Evolutionary conservation across 2,329 filamentous ascomycete species (phyloP), one percentile per base, ranked within the genome.

Genomic region (Cercospora berteroae): DNA sequence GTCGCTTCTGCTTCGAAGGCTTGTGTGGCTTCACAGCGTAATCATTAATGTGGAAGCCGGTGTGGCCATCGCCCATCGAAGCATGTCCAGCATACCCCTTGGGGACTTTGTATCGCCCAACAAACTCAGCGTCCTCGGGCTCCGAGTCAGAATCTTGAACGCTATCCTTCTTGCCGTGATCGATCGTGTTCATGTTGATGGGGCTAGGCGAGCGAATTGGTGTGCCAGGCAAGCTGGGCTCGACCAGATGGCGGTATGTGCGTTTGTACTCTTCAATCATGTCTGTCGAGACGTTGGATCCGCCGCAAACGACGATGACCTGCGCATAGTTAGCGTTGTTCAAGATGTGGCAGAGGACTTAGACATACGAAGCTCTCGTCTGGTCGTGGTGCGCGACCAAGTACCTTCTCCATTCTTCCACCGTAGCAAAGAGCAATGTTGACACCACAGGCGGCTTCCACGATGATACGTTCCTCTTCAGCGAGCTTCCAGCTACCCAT

Each of bases 371-470:
- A 86, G 71, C 91, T 92, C 77, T 88, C 90, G 66, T 85, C 81
- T 0, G 83, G 81, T 79, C 86, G 88, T 70, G 92, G 85, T 5
- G 39, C 27, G 33, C 89, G 87, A 0, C 93, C 80, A 9, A 87
- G 72, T 1, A 77, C 80, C 72, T 84, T 82, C 74, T 88, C 85
- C 74, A 96, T 76, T 44, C 86, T 78, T 0, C 86, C 87, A 39
- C 86, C 87, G 74, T 92, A 93, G 67, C 84, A 88, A 3, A 87
- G 78, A 1, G 90, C 92, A 9, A 97, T 80, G 63, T 90, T 91
- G 84, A 94, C 93, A 0, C 94, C 94, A 77, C 94, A 97, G 0
- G 93, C 89, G 50, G 90, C 83, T 81, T 98, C 94, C 4, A 97
- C 92, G 65, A 97, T 83, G 64, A 94, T 81, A 31, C 90, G 83